These are phyloP conservation scores for Rhodamnia rubescens DNA, from an alignment of 345 rosid genomes.

Conservation along the genomic window DNA sequence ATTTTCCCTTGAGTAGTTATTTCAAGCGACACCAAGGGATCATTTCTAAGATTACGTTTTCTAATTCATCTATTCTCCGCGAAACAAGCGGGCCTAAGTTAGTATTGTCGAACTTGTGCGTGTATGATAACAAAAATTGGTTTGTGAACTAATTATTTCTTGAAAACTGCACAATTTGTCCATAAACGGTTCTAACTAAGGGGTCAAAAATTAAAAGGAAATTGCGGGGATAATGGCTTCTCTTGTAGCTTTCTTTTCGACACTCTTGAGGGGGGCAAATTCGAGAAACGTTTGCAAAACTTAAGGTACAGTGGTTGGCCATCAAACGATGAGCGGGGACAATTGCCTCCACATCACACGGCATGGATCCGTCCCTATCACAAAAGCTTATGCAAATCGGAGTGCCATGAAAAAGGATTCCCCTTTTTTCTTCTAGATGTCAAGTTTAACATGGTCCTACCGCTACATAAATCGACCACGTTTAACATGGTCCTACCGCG, in stretches of 20 bases:
- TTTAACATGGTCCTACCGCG: neutral
- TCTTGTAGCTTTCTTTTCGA: neutral
- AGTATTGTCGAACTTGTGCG: neutral
- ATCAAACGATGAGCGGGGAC: neutral
- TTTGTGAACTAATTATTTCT: neutral
- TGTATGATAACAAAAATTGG: neutral
- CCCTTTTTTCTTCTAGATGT: neutral
- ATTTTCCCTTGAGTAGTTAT: neutral
- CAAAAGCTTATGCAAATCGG: neutral
- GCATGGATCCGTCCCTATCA: neutral
- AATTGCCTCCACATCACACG: neutral
- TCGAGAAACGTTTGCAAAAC: neutral
- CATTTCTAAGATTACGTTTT: neutral
- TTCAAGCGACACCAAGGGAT: neutral
- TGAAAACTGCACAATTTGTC: neutral
- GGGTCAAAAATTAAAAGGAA: neutral
- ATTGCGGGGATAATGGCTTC: neutral
- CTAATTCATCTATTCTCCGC: fast-evolving
- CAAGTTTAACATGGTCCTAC: neutral
- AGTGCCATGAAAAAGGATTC: too few relatives aligned
- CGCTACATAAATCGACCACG: neutral
- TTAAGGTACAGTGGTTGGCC: neutral
- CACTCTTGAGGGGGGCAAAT: neutral
- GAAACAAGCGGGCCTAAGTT: neutral
- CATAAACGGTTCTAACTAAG: neutral